Evolutionary conservation across 441 rosid species (phyloP), one percentile per base, ranked within the genome.

Genomic region (Populus trichocarpa): DNA sequence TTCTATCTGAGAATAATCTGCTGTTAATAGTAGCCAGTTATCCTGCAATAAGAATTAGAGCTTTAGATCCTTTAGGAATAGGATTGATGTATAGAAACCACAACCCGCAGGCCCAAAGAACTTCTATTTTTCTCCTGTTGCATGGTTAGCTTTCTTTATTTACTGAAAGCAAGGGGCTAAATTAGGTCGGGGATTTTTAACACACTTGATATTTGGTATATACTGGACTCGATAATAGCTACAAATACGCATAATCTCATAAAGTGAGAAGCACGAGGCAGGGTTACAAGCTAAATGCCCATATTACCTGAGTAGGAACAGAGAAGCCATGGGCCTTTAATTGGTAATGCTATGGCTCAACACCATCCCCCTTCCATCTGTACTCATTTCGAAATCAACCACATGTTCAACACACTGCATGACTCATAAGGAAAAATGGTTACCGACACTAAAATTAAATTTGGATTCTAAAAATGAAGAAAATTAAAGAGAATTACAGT

Each of bases 1-100:
- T 81, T 96, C 99, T 86, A 96, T 94, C 88, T 96, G 98, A 68
- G 98, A 96, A 89, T 96, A 96, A 88, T 96, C 98, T 70, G 98
- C 99, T 50, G 98, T 86, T 84, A 96, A 83, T 73, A 94, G 81
- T 80, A 96, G 79, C 98, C 98, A 96, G 75, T 92, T 88, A n/a
- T 94, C 99, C 99, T 96, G 92, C 85, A 80, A 83, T 30, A 78
- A 81, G 80, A 85, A 35, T 63, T 23, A 8, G 36, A 68, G 36
- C 35, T 46, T 50, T 50, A 50, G n/a, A 16, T 50, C n/a, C 69
- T 26, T 70, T 38, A 63, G 66, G 32, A 35, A 12, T 16, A 59
- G 3, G 25, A 3, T 26, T 30, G 38, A 72, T 4, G n/a, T 6
- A 28, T 28, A 11, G 25, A 57, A 59, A 4, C 13, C 10, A 8